phyloP scores from a whole-genome alignment of 176 grass and related monocot species.

The Cymbopogon citratus region DNA sequence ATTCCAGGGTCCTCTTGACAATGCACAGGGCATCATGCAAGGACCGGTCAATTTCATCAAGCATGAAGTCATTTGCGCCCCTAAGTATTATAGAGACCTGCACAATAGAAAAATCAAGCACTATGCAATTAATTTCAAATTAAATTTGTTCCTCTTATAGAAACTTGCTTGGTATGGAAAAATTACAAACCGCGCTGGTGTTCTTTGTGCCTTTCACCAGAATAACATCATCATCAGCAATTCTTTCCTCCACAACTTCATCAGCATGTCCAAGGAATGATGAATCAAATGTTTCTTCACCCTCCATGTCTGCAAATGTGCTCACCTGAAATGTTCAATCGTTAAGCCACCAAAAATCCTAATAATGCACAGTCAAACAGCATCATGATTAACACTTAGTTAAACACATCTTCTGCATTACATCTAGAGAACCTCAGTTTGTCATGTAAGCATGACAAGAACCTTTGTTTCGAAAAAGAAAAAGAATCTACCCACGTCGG shows the following conservation, averaged over 20 bases:
- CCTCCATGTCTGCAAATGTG: constrained; percentile 98
- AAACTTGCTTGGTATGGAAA: neutral
- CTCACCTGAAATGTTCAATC: constrained; percentile 42
- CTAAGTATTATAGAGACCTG: constrained; percentile 91
- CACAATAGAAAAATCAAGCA: neutral
- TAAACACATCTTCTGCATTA: constrained; percentile 34
- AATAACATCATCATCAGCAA: constrained; percentile 84
- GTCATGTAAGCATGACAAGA: constrained; percentile 15
- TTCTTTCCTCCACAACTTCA: constrained; percentile 82
- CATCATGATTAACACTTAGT: constrained; percentile 36
- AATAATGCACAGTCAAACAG: neutral
- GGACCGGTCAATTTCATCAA: constrained; percentile 86
- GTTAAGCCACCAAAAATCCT: neutral
- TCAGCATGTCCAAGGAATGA: constrained; percentile 76
- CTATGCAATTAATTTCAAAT: neutral
- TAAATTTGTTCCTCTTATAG: neutral
- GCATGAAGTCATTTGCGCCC: constrained; percentile 89
- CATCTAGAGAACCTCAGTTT: constrained; percentile 4
- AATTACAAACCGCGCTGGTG: constrained; percentile 64
- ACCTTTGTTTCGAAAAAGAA: neutral
- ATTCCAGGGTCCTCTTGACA: constrained; percentile 89
- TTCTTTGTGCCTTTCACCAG: constrained; percentile 88
- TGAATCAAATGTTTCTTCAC: constrained; percentile 88
- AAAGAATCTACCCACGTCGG: too few species aligned
- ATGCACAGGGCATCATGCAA: constrained; percentile 85